phyloP scores from a whole-genome alignment of 2,329 filamentous ascomycete genomes.

The Fusarium drepaniforme region DNA sequence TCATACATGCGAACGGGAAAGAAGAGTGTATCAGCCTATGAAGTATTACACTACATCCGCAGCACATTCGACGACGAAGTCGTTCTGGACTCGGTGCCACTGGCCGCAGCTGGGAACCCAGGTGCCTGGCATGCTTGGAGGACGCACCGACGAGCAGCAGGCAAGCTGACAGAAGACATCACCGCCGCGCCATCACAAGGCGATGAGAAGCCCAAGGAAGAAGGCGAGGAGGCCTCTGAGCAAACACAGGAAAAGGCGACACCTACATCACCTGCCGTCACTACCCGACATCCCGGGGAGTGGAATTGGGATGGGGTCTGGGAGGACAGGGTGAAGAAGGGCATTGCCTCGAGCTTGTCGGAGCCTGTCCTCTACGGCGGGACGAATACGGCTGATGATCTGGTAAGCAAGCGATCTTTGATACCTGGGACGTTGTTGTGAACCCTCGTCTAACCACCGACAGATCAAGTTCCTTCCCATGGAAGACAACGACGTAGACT shows the following conservation, averaged over 20 bases:
- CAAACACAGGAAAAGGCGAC: conserved; percentile 28
- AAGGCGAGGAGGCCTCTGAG: conserved; percentile 10
- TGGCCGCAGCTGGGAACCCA: conserved; percentile 87
- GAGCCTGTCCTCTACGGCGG: conserved; percentile 84
- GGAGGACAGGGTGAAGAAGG: conserved; percentile 88
- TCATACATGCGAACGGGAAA: conserved; percentile 57
- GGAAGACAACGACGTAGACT: conserved; percentile 69
- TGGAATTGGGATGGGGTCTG: conserved; percentile 99
- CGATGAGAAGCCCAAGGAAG: not conserved
- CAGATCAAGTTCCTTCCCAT: conserved; percentile 77
- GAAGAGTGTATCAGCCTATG: conserved; percentile 67
- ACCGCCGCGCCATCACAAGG: not conserved
- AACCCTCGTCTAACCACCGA: conserved; percentile 21
- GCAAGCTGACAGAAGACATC: conserved; percentile 41
- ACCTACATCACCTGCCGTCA: conserved; percentile 1
- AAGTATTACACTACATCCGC: conserved; percentile 84
- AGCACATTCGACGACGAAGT: conserved; percentile 83
- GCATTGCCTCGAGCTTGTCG: conserved; percentile 80
- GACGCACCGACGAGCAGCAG: conserved; percentile 67
- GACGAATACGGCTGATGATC: conserved; percentile 72
- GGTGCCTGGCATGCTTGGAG: conserved; percentile 96
- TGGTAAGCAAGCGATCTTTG: conserved; percentile 65
- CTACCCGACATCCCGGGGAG: conserved; percentile 70
- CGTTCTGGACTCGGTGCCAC: conserved; percentile 81
- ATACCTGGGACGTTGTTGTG: not conserved